phyloP scores from a whole-genome alignment of 1,139 yeast genomes.

The Magnusiomyces suaveolens region DNA sequence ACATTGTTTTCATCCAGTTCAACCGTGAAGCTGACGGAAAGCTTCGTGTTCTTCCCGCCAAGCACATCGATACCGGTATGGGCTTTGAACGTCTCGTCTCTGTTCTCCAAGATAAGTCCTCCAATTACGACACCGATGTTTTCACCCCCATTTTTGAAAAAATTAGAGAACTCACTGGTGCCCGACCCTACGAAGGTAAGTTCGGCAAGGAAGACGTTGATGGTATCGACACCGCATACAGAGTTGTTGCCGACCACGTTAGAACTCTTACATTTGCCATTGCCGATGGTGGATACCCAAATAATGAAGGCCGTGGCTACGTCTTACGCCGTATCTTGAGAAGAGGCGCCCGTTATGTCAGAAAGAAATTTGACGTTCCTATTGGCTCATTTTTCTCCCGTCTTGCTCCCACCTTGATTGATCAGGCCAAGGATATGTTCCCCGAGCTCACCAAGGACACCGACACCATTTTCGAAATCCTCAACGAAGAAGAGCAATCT shows the following conservation, averaged over 20 bases:
- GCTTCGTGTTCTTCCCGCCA: constrained; percentile 74
- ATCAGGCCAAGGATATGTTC: constrained; percentile 77
- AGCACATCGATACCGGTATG: constrained; percentile 96
- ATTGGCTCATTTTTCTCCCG: constrained; percentile 77
- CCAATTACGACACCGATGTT: constrained; percentile 96
- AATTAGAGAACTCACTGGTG: constrained; percentile 89
- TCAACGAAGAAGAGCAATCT: constrained; percentile 91
- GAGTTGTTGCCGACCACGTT: constrained; percentile 97
- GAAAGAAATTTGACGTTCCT: constrained; percentile 92
- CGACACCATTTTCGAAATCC: constrained; percentile 72
- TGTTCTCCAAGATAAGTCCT: constrained; percentile 75
- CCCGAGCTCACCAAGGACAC: constrained; percentile 77
- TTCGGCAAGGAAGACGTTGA: constrained; percentile 88
- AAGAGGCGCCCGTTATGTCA: constrained; percentile 94
- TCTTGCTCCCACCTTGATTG: constrained; percentile 86
- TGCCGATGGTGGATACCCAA: constrained; percentile 98
- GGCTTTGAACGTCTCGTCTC: constrained; percentile 97
- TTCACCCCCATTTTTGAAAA: constrained; percentile 76
- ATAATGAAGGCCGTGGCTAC: constrained; percentile 97
- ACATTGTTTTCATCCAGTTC: constrained; percentile 89
- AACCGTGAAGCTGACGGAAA: constrained; percentile 88
- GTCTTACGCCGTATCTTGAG: constrained; percentile 92
- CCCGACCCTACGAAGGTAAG: constrained; percentile 80
- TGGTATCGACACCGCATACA: constrained; percentile 94
- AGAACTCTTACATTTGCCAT: constrained; percentile 93